Evolutionary conservation across 108 stramenopile species (phyloP).

Genomic region (Discostella pseudostelligera): DNA sequence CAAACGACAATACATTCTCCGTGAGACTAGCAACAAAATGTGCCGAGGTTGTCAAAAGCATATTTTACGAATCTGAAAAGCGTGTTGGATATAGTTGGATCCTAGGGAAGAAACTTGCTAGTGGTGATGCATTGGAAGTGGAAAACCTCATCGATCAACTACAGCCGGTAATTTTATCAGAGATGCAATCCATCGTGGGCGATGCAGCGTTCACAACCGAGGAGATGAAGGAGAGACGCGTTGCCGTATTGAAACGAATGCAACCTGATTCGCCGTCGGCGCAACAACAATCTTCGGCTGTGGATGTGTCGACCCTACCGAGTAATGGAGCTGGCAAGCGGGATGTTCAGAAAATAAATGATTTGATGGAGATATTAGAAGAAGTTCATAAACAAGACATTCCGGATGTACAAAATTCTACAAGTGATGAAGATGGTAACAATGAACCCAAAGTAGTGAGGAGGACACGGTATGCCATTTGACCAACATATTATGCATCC

Average conservation of each 20-base stretch:
- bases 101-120: constrained; percentile 30
- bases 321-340: background rate
- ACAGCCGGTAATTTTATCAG: constrained; percentile 14
- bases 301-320: background rate
- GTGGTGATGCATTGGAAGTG: constrained; percentile 30
- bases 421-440: constrained; percentile 6
- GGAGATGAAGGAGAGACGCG: constrained; percentile 33
- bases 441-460: constrained; percentile 18
- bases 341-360: constrained; percentile 23
- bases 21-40: constrained; percentile 28
- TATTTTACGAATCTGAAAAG: constrained; percentile 30
- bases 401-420: constrained; percentile 19
- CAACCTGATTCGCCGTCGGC: too few relatives aligned
- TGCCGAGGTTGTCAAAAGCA: constrained; percentile 12
- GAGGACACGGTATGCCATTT: constrained; percentile 45
- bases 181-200: constrained; percentile 29
- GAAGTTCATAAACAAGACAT: constrained; percentile 37
- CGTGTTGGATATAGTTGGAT: constrained; percentile 42
- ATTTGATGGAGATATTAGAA: constrained; percentile 36
- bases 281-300: background rate
- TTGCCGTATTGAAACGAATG: constrained; percentile 14
- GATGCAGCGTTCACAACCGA: constrained; percentile 31
- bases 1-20: constrained; percentile 20
- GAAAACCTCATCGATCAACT: constrained; percentile 22
- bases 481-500: background rate